Base-by-base conservation (phyloP, 2,329 filamentous ascomycete genomes). In the Nannizziopsis barbatae region DNA sequence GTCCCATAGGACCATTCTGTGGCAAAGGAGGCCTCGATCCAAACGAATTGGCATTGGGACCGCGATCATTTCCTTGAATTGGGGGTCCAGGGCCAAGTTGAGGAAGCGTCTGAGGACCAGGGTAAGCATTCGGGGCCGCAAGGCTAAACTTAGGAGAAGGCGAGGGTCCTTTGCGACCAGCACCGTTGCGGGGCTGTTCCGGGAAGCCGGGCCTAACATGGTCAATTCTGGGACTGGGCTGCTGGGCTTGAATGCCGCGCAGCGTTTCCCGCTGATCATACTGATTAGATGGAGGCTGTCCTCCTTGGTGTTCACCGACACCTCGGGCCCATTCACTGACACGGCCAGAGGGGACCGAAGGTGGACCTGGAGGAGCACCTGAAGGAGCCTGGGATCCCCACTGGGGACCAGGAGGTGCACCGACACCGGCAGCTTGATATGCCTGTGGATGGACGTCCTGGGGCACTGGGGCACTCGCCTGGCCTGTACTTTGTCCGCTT, bases 391-490 rank as follows among this genome's bases (percentile, higher is more conserved):
- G 85, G 50, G 82, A 84, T 53, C 85, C 86, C 90, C 90, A 96
- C 64, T 93, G 85, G 54, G 88, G 89, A 45, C 83, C 84, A 45
- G 86, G 86, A 50, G 87, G 87, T 9, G 85, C 86, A 56, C 85
- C 84, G 47, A 92, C 83, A 37, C 84, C 85, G 42, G 82, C 79
- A 47, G 81, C 79, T 66, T 95, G 88, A 60, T 96, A 96, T 5
- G 89, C 86, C 61, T 95, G 87, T 43, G 90, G 90, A 64, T 96
- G 89, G 17, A 96, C 88, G 66, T 98, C 92, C 60, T 94, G 90
- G 6, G 92, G 92, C 59, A 46, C 65, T 59, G 39, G 89, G 45
- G 83, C 86, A 56, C 75, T 81, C 57, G 76, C 81, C 59, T 83
- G 85, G 75, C 58, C 83, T 74, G 52, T 86, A 82, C 80, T 76